Conservation (phyloP, 306 rosid genomes). For the Vigna reflexopilosa region DNA sequence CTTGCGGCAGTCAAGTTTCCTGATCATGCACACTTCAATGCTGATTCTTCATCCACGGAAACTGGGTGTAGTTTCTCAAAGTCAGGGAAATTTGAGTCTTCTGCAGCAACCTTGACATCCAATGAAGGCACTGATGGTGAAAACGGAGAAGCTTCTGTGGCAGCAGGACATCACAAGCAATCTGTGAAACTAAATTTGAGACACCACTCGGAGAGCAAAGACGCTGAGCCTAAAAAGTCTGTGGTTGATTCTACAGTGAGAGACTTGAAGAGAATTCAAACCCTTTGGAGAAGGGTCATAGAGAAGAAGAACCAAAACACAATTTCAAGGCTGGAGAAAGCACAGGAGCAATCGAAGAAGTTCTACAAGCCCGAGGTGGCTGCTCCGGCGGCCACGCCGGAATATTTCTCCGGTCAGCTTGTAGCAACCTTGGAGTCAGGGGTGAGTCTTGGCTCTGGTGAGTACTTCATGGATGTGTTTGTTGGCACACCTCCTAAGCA, state of each 20-base stretch:
- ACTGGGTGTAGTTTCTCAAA: conserved; percentile 56
- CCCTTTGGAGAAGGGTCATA: conserved; percentile 63
- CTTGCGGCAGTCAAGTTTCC: conserved; percentile 69
- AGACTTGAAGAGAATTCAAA: conserved; percentile 71
- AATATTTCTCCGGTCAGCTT: conserved; percentile 59
- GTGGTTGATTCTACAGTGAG: conserved; percentile 52
- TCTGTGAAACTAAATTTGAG: conserved; percentile 67
- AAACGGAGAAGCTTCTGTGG: background rate
- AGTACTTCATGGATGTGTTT: conserved; percentile 88
- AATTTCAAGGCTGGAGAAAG: conserved; percentile 58
- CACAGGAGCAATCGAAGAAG: conserved; percentile 29
- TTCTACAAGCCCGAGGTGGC: background rate
- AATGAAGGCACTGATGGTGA: conserved; percentile 24
- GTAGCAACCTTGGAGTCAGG: conserved; percentile 86
- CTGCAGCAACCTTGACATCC: conserved; percentile 24
- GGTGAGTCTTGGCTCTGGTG: conserved; percentile 84
- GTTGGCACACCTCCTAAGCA: conserved; percentile 87
- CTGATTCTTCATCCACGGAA: conserved; percentile 50
- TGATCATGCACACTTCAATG: conserved; percentile 62
- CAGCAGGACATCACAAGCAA: conserved; percentile 35
- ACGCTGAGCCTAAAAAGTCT: conserved; percentile 50
- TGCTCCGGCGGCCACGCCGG: conserved; percentile 56
- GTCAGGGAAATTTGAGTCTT: conserved; percentile 36
- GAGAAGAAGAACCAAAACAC: conserved; percentile 83
- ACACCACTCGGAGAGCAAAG: conserved; percentile 45